Percentiles rank a stretch among this genome's conserved stretches.
Evolutionary conservation across 1,284 basidiomycete genomes (phyloP).

Genomic region (Rhizoctonia solani): DNA sequence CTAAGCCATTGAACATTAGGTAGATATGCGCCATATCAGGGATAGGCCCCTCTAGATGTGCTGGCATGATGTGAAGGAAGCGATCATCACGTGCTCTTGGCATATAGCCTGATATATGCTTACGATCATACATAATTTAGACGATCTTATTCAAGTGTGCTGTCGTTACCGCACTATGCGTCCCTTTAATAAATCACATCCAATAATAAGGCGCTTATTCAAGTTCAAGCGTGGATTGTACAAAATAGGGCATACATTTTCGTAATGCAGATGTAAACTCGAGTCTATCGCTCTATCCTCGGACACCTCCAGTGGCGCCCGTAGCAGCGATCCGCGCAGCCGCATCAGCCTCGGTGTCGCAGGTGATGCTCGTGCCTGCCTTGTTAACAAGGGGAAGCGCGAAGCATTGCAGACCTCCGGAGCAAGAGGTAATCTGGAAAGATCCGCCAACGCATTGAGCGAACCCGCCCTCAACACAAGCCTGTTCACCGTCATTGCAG

Average conservation of each 20-base stretch:
- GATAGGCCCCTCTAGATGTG: neutral
- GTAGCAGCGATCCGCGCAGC: constrained; percentile 51
- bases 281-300: neutral
- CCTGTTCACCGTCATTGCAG: constrained; percentile 48
- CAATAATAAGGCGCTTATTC: too few relatives aligned
- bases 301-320: constrained; percentile 47
- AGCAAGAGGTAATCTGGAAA: constrained; percentile 52
- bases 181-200: too few relatives aligned
- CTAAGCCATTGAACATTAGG: too few relatives aligned
- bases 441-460: constrained; percentile 51
- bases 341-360: constrained; percentile 53
- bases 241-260: neutral
- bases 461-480: constrained; percentile 51
- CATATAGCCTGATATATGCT: too few relatives aligned
- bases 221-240: too few relatives aligned
- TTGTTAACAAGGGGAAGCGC: constrained; percentile 59
- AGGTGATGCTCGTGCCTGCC: constrained; percentile 55
- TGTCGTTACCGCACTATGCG: too few relatives aligned
- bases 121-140: too few relatives aligned
- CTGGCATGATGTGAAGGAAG: too few relatives aligned
- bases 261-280: neutral
- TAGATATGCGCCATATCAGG: neutral
- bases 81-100: constrained; percentile 28
- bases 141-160: too few relatives aligned
- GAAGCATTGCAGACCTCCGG: constrained; percentile 50